These are phyloP conservation scores for Fusarium mangiferae DNA, from an alignment of 2,329 filamentous ascomycete genomes.

Conservation along the genomic window DNA sequence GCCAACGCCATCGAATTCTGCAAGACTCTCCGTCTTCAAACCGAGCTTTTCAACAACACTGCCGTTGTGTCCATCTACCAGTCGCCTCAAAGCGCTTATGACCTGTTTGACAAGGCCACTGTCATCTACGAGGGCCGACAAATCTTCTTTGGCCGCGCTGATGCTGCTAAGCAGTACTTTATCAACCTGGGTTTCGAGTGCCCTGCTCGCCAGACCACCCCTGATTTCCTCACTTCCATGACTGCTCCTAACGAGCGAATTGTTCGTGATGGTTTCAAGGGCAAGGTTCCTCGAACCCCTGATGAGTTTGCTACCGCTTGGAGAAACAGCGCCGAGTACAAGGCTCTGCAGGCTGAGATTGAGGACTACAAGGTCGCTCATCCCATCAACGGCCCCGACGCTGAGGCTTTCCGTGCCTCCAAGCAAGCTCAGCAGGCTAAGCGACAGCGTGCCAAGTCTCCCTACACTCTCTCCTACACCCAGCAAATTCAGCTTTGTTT, in stretches of 20 bases:
- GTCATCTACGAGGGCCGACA: conserved; percentile 70
- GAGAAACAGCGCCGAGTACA: conserved; percentile 65
- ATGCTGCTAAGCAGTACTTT: conserved; percentile 72
- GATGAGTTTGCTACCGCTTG: conserved; percentile 70
- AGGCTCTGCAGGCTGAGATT: conserved; percentile 63
- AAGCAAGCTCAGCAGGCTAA: conserved; percentile 66
- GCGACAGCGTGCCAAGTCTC: conserved; percentile 73
- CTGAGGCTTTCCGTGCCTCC: conserved; percentile 65
- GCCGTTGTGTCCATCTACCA: conserved; percentile 81
- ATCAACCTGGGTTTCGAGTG: conserved; percentile 74
- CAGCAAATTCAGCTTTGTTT: conserved; percentile 85
- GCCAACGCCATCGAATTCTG: conserved; percentile 82
- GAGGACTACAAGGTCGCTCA: conserved; percentile 64
- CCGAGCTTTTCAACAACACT: conserved; percentile 73
- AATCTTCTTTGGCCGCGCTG: conserved; percentile 71
- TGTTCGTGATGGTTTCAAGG: conserved; percentile 66
- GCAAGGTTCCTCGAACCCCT: conserved; percentile 66
- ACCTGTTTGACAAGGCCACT: conserved; percentile 68
- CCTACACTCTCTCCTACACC: conserved; percentile 81
- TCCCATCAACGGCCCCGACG: conserved; percentile 66
- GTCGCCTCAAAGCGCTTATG: conserved; percentile 72
- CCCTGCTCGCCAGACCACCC: conserved; percentile 73
- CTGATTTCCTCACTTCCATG: conserved; percentile 79
- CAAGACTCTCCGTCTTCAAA: conserved; percentile 74
- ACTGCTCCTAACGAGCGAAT: conserved; percentile 68